These are phyloP conservation scores for Mycosphaerella sp. DNA, from an alignment of 2,329 filamentous ascomycete genomes.

Conservation along the genomic window DNA sequence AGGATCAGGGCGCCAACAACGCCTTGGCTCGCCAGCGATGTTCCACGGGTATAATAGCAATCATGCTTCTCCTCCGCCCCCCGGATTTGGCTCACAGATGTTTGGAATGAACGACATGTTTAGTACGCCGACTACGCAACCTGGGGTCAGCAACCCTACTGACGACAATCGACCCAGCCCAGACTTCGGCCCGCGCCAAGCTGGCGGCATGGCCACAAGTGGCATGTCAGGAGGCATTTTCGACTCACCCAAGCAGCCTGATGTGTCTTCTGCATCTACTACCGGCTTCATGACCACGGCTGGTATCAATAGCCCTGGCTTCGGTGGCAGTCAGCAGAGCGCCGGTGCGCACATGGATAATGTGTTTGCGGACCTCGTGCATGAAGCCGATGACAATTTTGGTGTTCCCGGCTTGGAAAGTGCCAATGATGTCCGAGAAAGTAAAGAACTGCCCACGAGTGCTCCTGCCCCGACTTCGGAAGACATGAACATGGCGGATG, in stretches of 20 bases:
- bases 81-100: slow-evolving; percentile 26
- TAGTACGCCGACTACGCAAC: slow-evolving; percentile 1
- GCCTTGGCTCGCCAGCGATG: slow-evolving; percentile 26
- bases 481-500: slow-evolving; percentile 2
- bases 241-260: slow-evolving; percentile 29
- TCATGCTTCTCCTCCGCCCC: slow-evolving; percentile 18
- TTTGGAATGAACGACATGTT: slow-evolving; percentile 26
- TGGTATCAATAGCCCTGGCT: slow-evolving; percentile 29
- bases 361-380: slow-evolving; percentile 34
- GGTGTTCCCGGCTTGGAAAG: slow-evolving; percentile 22
- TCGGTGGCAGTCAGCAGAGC: slow-evolving; percentile 30
- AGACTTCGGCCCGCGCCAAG: slow-evolving; percentile 9
- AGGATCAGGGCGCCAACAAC: slow-evolving; percentile 7
- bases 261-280: slow-evolving; percentile 11
- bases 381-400: slow-evolving; percentile 28
- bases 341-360: slow-evolving; percentile 29
- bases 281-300: slow-evolving; percentile 19
- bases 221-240: slow-evolving; percentile 27
- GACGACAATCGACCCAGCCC: slow-evolving; percentile 12
- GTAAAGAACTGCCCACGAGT: slow-evolving; percentile 10
- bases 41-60: slow-evolving; percentile 20
- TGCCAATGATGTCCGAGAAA: slow-evolving; percentile 17
- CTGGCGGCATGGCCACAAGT: slow-evolving; percentile 15
- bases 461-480: not conserved
- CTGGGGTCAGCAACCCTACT: not conserved